Evolutionary conservation across 2,329 filamentous ascomycete genomes (phyloP).

Genomic region (Botrytis byssoidea): DNA sequence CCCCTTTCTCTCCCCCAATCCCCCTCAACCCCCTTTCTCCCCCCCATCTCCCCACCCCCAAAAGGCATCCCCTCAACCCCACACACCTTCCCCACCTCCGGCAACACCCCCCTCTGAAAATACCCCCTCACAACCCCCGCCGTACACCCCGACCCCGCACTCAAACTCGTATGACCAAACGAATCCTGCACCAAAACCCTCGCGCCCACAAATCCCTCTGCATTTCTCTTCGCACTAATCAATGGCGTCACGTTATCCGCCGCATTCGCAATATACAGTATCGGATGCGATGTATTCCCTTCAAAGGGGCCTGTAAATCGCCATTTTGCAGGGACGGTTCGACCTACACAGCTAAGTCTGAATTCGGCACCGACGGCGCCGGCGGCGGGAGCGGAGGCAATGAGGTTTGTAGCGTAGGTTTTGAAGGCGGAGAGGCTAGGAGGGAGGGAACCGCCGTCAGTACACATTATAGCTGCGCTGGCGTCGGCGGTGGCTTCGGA

Average conservation of each 20-base stretch:
- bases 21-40: too few relatives aligned
- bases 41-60: not conserved
- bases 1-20: accelerated
- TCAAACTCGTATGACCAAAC: conserved; percentile 41
- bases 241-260: conserved; percentile 42
- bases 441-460: conserved; percentile 30
- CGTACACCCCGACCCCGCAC: not conserved
- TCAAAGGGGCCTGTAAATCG: conserved; percentile 38
- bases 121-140: not conserved
- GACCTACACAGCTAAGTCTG: conserved; percentile 31
- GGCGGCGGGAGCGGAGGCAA: conserved; percentile 43
- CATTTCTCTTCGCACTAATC: conserved; percentile 38
- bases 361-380: conserved; percentile 41
- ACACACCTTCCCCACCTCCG: not conserved
- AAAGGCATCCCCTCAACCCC: not conserved
- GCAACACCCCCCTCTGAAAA: not conserved
- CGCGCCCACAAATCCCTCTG: conserved; percentile 45
- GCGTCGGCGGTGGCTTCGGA: conserved; percentile 31
- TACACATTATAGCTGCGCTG: conserved; percentile 35
- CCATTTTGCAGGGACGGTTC: conserved; percentile 38
- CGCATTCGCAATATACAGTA: conserved; percentile 42
- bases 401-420: conserved; percentile 29
- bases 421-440: conserved; percentile 32
- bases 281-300: conserved; percentile 39
- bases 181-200: conserved; percentile 50